Base-by-base conservation (phyloP, 352 stramenopile species). In the Phytophthora capsici region DNA sequence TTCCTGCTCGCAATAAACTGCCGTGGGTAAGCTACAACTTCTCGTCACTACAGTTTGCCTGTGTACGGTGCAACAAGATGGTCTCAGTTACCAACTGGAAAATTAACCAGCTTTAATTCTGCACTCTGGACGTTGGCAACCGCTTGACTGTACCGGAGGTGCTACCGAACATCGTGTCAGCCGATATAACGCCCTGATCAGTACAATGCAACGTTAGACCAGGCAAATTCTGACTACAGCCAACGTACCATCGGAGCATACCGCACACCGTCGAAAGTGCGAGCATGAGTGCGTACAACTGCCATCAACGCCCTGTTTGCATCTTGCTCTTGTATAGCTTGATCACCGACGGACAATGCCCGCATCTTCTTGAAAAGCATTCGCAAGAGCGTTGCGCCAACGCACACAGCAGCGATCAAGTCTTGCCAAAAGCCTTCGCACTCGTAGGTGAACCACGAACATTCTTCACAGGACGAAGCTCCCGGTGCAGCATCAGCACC, bases 371-470 rank as follows among this genome's bases (percentile, higher is more conserved):
- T 51, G 60, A 64, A 85, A 6, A 78, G 10, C 20, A 58, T 71
- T 14, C 54, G 43, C 20, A 64, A 36, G 37, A 73, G 38, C 46
- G 40, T 63, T 20, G 23, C 9, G n/a, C 22, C 52, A 45, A 79
- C 43, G 20, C 67, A 66, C 13, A 64, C 19, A 2, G 72, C 70
- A 25, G 79, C 17, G 3, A 78, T 4, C 9, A 92, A 56, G 41
- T 90, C 68, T 46, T 75, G 61, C 73, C 71, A 88, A 55, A 92
- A 92, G n/a, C 73, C 76, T 37, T 73, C 53, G 52, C 81, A 90
- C 22, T 55, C 68, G 28, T 78, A 78, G 19, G 73, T 80, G 40
- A 85, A 84, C 63, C 77, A 90, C 30, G 51, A 68, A 57, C 82
- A 93, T 17, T 69, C 34, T 14, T 77, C 57, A 60, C 81, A 92